Evolutionary conservation across 768 basidiomycete genomes (phyloP), one percentile per base, ranked within the genome.

Genomic region (Collybia sordida): DNA sequence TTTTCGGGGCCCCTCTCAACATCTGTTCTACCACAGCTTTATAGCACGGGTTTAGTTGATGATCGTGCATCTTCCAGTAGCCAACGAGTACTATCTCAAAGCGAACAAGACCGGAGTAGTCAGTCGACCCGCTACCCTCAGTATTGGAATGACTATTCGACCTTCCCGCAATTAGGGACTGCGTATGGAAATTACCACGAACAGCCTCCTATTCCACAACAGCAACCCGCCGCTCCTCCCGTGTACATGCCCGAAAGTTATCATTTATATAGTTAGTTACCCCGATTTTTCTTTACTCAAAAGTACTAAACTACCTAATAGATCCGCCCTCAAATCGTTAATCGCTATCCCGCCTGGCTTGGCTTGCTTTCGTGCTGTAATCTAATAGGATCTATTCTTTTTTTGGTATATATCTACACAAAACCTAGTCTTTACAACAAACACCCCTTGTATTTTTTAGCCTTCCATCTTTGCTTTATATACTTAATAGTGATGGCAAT

Each of bases 21-120:
- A 15, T 84, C 86, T 0, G 85, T 86, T 21, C 74, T 90, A 37
- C 85, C 88, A 0, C 86, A 88, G 54, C 70, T 85, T 57, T 90
- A 88, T 61, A 88, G 85, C 66, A 87, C 87, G 3, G 87, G 86
- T 0, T 67, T 88, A 41, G 73, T 79, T 2, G 83, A 83, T 52
- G 79, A 80, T 35, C 71, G 75, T 31, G 45, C 28, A 28, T 18
- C 53, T 14, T 17, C 39, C n/a, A 51, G 9, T 19, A 22, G 31
- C 18, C 21, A 44, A 14, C 58, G 54, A 15, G 9, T 45, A 3
- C 47, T 51, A 14, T 8, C 40, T 0, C 51, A 53, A 6, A 54
- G 52, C 4, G 53, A 54, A 19, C 54, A 56, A 22, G 43, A 56
- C 41, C 61, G 63, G 42, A 17, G 57, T 14, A 50, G 39, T 42